Base-by-base conservation (phyloP, 2,329 filamentous ascomycete species). In the Fusarium algeriense region DNA sequence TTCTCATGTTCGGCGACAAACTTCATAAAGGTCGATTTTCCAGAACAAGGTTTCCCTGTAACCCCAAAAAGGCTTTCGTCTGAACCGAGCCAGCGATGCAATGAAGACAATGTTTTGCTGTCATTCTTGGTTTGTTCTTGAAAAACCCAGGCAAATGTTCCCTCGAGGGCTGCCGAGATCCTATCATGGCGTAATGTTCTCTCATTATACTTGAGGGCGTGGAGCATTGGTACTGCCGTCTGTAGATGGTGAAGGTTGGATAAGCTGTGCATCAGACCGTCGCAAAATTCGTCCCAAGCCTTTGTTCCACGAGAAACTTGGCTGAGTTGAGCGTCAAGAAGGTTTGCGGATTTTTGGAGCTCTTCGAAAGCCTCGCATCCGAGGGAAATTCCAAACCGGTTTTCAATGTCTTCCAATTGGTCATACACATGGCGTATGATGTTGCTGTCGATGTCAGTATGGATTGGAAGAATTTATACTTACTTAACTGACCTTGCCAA, bases 11-110 rank as follows among this genome's bases (percentile, higher is more conserved):
- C 49, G 3, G 38, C 19, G 7, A 64, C 43, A n/a, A 69, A 69
- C n/a, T 69, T 69, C 59, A 69, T 64, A 19, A 69, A 45, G 2
- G 53, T 60, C 2, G 59, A 69, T 19, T 69, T 69, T 2, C 66
- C 66, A 5, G 64, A 58, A 2, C 64, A 66, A 14, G 59, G 17
- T 7, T 64, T 60, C 2, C 65, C 66, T 17, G 44, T 64, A 10
- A 69, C 23, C 59, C 64, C 69, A 8, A 67, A 67, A 14, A 64
- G 19, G 5, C 52, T 48, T 2, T 44, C 10, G 23, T 35, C 10
- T 3, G 13, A 30, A 20, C 6, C n/a, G 17, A 63, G 58, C 62
- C 62, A 65, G 7, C 23, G 32, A 32, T n/a, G 23, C 14, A 65
- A 38, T n/a, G 7, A 63, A 10, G 9, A 9, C 7, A 38, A 46